phyloP scores from a whole-genome alignment of 2,329 filamentous ascomycete species.

The Orbilia quercus region DNA sequence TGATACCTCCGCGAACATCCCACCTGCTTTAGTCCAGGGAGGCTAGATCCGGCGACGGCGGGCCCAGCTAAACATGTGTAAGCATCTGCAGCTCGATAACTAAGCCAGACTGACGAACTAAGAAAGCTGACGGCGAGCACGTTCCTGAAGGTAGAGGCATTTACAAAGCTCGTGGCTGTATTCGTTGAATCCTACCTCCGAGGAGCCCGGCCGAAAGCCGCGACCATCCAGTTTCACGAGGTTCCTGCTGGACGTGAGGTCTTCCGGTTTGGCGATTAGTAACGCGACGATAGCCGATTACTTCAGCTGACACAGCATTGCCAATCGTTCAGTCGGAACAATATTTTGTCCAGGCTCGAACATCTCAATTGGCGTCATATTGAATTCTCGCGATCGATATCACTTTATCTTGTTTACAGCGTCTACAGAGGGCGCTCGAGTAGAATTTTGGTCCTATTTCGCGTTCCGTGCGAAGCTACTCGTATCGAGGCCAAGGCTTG shows the following conservation, averaged over 20 bases:
- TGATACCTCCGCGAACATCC: conserved; percentile 9
- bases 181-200: conserved; percentile 35
- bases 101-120: conserved; percentile 28
- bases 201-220: conserved; percentile 39
- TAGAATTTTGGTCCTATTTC: too few relatives aligned
- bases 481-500: background rate
- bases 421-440: background rate
- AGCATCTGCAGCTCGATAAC: conserved; percentile 51
- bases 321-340: background rate
- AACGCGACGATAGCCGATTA: conserved; percentile 33
- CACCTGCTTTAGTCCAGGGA: too few relatives aligned
- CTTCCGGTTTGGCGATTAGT: conserved; percentile 28
- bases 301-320: conserved; percentile 42
- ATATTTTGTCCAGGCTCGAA: background rate
- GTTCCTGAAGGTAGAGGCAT: conserved; percentile 28
- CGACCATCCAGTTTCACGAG: background rate
- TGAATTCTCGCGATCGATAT: background rate
- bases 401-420: background rate
- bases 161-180: conserved; percentile 1
- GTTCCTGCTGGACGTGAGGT: background rate
- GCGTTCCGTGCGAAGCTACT: conserved; percentile 10
- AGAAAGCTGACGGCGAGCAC: conserved; percentile 9
- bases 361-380: conserved; percentile 34
- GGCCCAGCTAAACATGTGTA: conserved; percentile 26
- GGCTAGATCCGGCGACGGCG: conserved; percentile 46